Evolutionary conservation across 176 grass and related monocot species (phyloP).

Genomic region (Calamus simplicifolius): DNA sequence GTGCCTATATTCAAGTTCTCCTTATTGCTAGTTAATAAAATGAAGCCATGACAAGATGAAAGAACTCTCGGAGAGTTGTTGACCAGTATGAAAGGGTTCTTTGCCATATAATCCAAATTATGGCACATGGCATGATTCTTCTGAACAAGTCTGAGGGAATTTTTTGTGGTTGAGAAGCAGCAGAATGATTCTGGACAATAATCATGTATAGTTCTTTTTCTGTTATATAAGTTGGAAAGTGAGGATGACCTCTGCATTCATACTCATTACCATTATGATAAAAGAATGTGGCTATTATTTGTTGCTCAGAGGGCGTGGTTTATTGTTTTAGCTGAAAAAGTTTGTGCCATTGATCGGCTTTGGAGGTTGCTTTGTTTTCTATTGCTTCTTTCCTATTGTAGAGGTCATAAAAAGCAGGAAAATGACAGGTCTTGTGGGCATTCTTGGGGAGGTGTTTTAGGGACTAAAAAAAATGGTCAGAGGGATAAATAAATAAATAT

Average conservation of each 20-base stretch:
- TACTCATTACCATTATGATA: background rate
- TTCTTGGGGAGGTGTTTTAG: too few relatives aligned
- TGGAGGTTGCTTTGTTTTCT: background rate
- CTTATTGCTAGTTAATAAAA: too few relatives aligned
- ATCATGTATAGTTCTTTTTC: conserved; percentile 7
- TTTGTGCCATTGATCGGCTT: background rate
- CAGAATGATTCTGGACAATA: background rate
- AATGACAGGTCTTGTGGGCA: too few relatives aligned
- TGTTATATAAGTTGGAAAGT: background rate
- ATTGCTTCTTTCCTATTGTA: too few relatives aligned
- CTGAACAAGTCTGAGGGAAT: background rate
- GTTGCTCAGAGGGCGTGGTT: conserved; percentile 8
- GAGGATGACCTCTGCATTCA: background rate
- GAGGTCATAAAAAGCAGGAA: too few relatives aligned
- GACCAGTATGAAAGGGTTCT: background rate
- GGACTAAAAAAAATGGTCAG: too few relatives aligned
- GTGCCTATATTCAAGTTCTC: background rate
- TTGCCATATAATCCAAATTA: background rate
- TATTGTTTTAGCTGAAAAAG: conserved; percentile 2
- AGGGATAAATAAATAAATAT: too few relatives aligned
- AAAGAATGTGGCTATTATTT: background rate
- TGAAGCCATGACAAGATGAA: background rate
- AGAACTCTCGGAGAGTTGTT: background rate
- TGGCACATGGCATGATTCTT: conserved; percentile 2
- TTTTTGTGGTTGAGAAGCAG: background rate